phyloP scores from a whole-genome alignment of 2,329 filamentous ascomycete genomes.

The Cladophialophora psammophila region DNA sequence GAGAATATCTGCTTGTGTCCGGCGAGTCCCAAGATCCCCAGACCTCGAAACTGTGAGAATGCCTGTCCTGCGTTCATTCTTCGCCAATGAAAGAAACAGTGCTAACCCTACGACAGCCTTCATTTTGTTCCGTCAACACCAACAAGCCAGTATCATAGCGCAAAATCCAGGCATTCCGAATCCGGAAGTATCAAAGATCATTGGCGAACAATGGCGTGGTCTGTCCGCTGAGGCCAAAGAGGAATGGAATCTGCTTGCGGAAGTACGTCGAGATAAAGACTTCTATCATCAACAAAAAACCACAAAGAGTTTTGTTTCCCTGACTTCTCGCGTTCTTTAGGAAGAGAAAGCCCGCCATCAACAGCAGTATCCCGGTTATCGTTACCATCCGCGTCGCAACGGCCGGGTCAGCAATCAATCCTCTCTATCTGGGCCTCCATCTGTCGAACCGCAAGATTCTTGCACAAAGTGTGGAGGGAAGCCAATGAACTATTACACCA shows the following conservation, averaged over 20 bases:
- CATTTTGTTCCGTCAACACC: constrained; percentile 94
- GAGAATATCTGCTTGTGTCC: constrained; percentile 69
- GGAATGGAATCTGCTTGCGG: constrained; percentile 87
- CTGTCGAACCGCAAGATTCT: constrained; percentile 32
- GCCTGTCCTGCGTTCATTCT: constrained; percentile 16
- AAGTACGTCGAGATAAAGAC: constrained; percentile 59
- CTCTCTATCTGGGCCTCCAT: constrained; percentile 34
- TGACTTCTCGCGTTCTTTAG: constrained; percentile 49
- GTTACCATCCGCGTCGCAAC: constrained; percentile 81
- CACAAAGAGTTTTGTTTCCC: constrained; percentile 36
- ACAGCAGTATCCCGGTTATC: constrained; percentile 89
- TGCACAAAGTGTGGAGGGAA: constrained; percentile 51
- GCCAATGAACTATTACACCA: constrained; percentile 51
- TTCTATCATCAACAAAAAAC: constrained; percentile 1
- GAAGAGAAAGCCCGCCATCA: constrained; percentile 91
- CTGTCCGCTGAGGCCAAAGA: constrained; percentile 77
- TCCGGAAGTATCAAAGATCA: constrained; percentile 96
- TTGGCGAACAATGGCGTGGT: constrained; percentile 88
- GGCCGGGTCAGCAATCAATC: constrained; percentile 48
- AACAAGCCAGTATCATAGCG: constrained; percentile 81
- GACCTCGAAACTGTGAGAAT: constrained; percentile 72
- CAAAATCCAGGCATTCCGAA: constrained; percentile 90
- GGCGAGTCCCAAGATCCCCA: constrained; percentile 73
- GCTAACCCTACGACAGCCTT: constrained; percentile 71
- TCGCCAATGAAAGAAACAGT: constrained; percentile 23